Evolutionary conservation across 768 basidiomycete genomes (phyloP), one percentile per base, ranked within the genome.

Genomic region (Rhodotorula babjevae): DNA sequence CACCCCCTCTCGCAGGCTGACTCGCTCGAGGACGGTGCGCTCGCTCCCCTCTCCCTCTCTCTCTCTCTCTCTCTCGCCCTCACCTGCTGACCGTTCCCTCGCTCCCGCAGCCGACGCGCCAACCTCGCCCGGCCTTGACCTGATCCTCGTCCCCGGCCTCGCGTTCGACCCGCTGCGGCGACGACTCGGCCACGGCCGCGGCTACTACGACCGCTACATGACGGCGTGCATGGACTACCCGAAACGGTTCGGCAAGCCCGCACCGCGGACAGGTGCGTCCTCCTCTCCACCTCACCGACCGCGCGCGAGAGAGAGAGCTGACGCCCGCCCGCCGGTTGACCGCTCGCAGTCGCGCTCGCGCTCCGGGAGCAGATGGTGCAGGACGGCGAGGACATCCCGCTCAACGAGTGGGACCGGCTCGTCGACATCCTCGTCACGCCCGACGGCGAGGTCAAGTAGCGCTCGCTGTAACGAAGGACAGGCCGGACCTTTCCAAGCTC

Each of bases 191-290:
- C 75, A 76, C 63, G 75, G 75, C 2, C 15, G 75, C 15, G 75
- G 75, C 0, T 76, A 76, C 64, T 76, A 76, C 68, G 75, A 76
- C 56, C 68, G 75, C 3, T 76, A 69, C 62, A 65, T 74, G 46
- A 65, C 58, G 6, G 46, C 27, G 14, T 65, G 65, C 16, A 19
- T 63, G 6, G 66, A 68, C 40, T 74, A 74, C 49, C 66, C 69
- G 7, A 8, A 0, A 19, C 7, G 69, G 40, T 74, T 71, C 25
- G 49, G 14, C 2, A 74, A 71, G 63, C 31, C 52, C 2, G n/a
- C 69, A 36, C 73, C 73, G 11, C n/a, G 31, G 16, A 74, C 69
- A 5, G 67, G 73, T 74, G 36, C 29, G 69, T 52, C 27, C 1
- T 15, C 10, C 2, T 62, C 56, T 14, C 44, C 16, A 4, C 8